Percentiles rank a stretch among this genome's conserved stretches.
Evolutionary conservation across 257 asterid genomes (phyloP).

Genomic region (Thymus quinquecostatus): DNA sequence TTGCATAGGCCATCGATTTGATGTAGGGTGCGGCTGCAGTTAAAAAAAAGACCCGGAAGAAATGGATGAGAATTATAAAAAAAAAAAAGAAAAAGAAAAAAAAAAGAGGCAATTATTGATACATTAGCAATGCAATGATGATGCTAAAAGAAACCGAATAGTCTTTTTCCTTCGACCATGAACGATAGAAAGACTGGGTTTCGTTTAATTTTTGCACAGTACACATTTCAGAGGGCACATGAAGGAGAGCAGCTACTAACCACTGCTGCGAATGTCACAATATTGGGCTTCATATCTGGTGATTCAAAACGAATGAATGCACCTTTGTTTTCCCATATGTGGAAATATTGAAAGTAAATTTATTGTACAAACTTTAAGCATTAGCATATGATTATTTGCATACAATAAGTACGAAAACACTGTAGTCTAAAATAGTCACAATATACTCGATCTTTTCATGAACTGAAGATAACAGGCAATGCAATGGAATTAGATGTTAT

Average conservation of each 20-base stretch:
- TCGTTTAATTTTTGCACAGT: background rate
- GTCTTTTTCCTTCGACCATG: background rate
- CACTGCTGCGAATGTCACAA: constrained; percentile 92
- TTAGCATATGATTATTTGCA: background rate
- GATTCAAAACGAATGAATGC: constrained; percentile 97
- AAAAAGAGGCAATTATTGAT: background rate
- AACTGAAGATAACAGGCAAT: background rate
- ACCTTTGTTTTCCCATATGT: constrained; percentile 99
- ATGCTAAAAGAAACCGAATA: background rate
- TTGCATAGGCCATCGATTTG: constrained; percentile 97
- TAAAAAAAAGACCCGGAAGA: background rate
- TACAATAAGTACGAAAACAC: background rate
- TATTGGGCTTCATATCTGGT: constrained; percentile 84
- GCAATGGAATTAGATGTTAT: background rate
- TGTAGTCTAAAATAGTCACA: too few species aligned
- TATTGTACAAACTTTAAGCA: constrained; percentile 2
- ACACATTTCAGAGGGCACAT: background rate
- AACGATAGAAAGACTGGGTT: background rate
- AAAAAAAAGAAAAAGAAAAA: background rate
- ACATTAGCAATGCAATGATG: background rate
- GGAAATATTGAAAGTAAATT: constrained; percentile 22
- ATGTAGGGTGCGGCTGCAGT: constrained; percentile 93
- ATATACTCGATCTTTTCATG: background rate
- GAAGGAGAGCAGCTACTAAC: constrained; percentile 54
- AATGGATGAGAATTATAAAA: too few species aligned